These are phyloP conservation scores for Pachyrhizus erosus DNA, from an alignment of 306 rosid genomes.

Conservation along the genomic window DNA sequence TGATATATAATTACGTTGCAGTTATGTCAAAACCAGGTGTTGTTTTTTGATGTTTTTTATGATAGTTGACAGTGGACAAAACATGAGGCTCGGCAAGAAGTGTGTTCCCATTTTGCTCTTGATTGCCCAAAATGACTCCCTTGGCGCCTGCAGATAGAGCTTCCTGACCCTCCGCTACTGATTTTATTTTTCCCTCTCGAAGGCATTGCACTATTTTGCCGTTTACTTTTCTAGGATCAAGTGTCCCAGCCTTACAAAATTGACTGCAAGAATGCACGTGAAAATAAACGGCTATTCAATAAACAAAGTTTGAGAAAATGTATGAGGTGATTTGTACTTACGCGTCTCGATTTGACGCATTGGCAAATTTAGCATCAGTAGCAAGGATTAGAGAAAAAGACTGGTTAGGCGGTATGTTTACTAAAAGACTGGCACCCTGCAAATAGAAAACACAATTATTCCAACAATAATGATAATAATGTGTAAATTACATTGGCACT, in stretches of 20 bases:
- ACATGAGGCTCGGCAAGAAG: slow-evolving; percentile 59
- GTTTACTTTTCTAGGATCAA: slow-evolving; percentile 59
- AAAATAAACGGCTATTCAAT: neutral
- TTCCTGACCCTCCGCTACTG: slow-evolving; percentile 49
- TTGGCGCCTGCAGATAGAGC: slow-evolving; percentile 60
- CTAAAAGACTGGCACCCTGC: slow-evolving; percentile 65
- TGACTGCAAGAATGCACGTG: neutral
- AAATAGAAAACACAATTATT: neutral
- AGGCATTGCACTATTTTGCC: slow-evolving; percentile 63
- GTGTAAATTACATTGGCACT: neutral
- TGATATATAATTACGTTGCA: slow-evolving; percentile 39
- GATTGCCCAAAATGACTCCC: slow-evolving; percentile 62
- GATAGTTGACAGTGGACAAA: slow-evolving; percentile 42
- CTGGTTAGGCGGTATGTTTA: slow-evolving; percentile 42
- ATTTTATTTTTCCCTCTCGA: slow-evolving; percentile 54
- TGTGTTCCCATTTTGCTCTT: slow-evolving; percentile 41
- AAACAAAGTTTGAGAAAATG: neutral
- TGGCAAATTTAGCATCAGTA: slow-evolving; percentile 51
- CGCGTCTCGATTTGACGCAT: slow-evolving; percentile 41
- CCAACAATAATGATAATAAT: neutral
- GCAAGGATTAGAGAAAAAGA: slow-evolving; percentile 54
- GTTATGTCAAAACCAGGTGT: neutral
- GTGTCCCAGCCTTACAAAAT: slow-evolving; percentile 52
- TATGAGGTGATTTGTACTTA: slow-evolving; percentile 45
- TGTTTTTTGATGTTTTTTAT: neutral